Conservation (phyloP, 1,284 basidiomycete species). For the Hymenochaete sp. region DNA sequence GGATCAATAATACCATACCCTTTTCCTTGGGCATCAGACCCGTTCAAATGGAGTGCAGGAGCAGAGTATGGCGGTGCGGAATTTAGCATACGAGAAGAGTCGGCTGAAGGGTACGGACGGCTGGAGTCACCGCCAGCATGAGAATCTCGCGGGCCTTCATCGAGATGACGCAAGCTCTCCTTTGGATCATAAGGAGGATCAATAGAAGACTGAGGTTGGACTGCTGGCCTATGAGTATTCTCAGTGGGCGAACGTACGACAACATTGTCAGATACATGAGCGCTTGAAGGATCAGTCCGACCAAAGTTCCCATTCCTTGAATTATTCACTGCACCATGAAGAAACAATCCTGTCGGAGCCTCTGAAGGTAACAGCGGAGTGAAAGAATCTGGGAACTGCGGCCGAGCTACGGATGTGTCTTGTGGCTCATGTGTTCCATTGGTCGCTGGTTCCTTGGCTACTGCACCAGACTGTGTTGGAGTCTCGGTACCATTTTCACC, state of each 20-base stretch:
- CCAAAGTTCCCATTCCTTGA: background rate
- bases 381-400: too few relatives aligned
- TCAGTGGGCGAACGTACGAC: constrained; percentile 1
- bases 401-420: too few relatives aligned
- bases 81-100: too few relatives aligned
- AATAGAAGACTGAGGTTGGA: constrained; percentile 5
- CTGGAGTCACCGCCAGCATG: background rate
- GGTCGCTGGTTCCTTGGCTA: too few relatives aligned
- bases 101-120: background rate
- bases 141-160: constrained; percentile 5
- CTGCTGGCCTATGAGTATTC: background rate
- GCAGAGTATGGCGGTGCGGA: too few relatives aligned
- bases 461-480: too few relatives aligned
- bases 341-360: background rate
- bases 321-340: constrained; percentile 6
- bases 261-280: background rate
- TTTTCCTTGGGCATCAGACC: constrained; percentile 8
- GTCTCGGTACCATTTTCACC: too few relatives aligned
- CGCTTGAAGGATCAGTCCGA: background rate
- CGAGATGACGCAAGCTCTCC: constrained; percentile 12
- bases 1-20: constrained; percentile 5
- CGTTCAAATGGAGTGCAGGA: too few relatives aligned
- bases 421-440: too few relatives aligned
- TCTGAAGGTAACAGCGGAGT: background rate
- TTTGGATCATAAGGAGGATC: constrained; percentile 17